A percentile compares a stretch with the other conserved stretches of the same genome.
Conservation (phyloP, 2,329 filamentous ascomycete species). For the Cladosporium sp. region DNA sequence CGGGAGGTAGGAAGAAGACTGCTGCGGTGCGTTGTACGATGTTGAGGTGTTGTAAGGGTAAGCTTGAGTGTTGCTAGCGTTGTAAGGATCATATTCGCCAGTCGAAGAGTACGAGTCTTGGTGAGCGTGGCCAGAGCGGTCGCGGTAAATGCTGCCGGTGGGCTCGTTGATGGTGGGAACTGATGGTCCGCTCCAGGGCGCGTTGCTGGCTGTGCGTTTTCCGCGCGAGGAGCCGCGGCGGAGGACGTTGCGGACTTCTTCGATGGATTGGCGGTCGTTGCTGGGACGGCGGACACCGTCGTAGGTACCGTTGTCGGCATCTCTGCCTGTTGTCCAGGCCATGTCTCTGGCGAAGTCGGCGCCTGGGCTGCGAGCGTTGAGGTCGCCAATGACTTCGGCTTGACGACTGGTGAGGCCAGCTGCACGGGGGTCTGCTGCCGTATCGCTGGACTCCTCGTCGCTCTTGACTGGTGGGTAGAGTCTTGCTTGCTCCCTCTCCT, state of each 20-base stretch:
- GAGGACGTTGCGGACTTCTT: slow-evolving; percentile 49
- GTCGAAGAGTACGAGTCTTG: slow-evolving; percentile 3
- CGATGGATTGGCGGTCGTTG: slow-evolving; percentile 45
- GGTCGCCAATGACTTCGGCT: slow-evolving; percentile 42
- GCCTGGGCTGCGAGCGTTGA: slow-evolving; percentile 47
- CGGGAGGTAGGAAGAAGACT: slow-evolving; percentile 21
- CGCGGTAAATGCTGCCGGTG: slow-evolving; percentile 6
- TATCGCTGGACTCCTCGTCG: slow-evolving; percentile 26
- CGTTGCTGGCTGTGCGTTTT: slow-evolving; percentile 39
- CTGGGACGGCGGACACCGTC: slow-evolving; percentile 39
- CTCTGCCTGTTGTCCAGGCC: slow-evolving; percentile 45
- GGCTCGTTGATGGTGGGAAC: slow-evolving; percentile 36
- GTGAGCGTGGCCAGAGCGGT: background rate
- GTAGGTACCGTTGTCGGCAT: slow-evolving; percentile 34
- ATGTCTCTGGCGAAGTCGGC: slow-evolving; percentile 47
- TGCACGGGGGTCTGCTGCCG: slow-evolving; percentile 18
- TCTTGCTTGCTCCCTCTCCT: slow-evolving; percentile 53
- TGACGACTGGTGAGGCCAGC: slow-evolving; percentile 32
- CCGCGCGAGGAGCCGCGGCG: slow-evolving; percentile 47
- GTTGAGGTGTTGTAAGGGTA: background rate
- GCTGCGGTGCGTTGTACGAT: slow-evolving; percentile 17
- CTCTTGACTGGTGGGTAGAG: slow-evolving; percentile 56
- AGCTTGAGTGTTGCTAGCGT: background rate
- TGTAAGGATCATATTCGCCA: background rate
- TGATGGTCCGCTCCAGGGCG: slow-evolving; percentile 22